Evolutionary conservation across 129 eudicot species (phyloP), one percentile per base, ranked within the genome.

Genomic region (Arctium lappa): DNA sequence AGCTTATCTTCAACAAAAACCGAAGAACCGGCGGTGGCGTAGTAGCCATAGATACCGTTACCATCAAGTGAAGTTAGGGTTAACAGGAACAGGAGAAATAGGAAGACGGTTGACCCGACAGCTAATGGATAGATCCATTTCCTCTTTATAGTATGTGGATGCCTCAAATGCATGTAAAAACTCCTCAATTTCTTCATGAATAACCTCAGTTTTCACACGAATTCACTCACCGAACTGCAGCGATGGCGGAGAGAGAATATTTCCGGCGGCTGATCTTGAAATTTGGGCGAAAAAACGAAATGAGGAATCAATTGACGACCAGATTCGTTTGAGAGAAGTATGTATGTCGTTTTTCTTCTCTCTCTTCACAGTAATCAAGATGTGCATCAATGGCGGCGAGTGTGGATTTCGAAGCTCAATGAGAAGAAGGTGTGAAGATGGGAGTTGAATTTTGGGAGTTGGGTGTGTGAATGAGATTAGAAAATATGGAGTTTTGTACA

Each of bases 1-100:
- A 94, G 94, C 86, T 86, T 92, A 8, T 94, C 85, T 85, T 94
- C 98, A 50, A 92, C 88, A 48, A 92, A 94, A 4, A 92, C 80
- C 3, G 85, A 83, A 40, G 32, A 32, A 8, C 62, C 83, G 32
- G 90, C 70, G 75, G 1, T 63, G 36, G 78, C 72, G 78, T 78
- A 78, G 83, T 83, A 83, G 8, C 87, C 82, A 74, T 78, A 79
- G 79, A 86, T 56, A 22, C 85, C 87, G 40, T 83, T 79, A 40
- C 82, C 79, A 53, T 79, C 44, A 15, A 84, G 53, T 16, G 91
- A 81, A 63, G 90, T 79, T 73, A 88, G 88, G 91, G 94, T 86
- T 79, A 87, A 6, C 10, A 88, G 65, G n/a, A 88, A 86, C 65
- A 86, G 85, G 16, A 90, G 82, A 50, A 88, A 88, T 12, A 86